Evolutionary conservation across 1,284 basidiomycete species (phyloP), one percentile per base, ranked within the genome.

Genomic region (Prillingera fragicola): DNA sequence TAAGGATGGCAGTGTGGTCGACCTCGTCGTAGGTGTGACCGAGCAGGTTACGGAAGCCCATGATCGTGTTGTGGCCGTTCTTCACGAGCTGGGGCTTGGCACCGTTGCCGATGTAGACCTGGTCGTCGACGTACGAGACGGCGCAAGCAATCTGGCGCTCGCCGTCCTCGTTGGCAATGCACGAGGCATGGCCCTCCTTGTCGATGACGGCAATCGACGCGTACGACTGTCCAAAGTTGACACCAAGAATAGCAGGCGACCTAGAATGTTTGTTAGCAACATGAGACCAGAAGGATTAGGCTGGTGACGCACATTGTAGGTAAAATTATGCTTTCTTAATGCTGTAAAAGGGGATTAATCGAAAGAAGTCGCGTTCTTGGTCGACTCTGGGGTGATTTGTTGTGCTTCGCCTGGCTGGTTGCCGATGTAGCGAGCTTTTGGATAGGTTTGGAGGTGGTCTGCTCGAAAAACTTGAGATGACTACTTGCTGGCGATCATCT

Each of bases 111-210:
- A 95, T 85, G 75, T 98, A 97, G 62, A 84, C 81, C 71, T 96
- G 85, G 67, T 89, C 85, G 19, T 87, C 91, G 51, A 84, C 82
- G 72, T 94, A 98, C 0, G 92, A 83, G 50, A 98, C 78, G 31
- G 90, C 89, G 62, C 87, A 92, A 0, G 91, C 91, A 63, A 98
- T 95, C 74, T 98, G 95, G 31, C 94, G 83, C 70, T 97, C 94
- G 37, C 94, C 94, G 64, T 97, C 94, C 70, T 98, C 92, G 71
- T 97, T 97, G 19, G 94, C 94, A 54, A 98, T 97, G 67, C 87
- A 92, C 65, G 88, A 86, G 25, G 91, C 83, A 33, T 84, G 75
- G 19, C 87, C 87, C 72, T 92, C 87, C 87, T 96, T 96, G 67
- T 89, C 91, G 65, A 96, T 85, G 49, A 96, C 85, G 18, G 92